Evolutionary conservation across 306 rosid genomes (phyloP).

Genomic region (Rosa chinensis): DNA sequence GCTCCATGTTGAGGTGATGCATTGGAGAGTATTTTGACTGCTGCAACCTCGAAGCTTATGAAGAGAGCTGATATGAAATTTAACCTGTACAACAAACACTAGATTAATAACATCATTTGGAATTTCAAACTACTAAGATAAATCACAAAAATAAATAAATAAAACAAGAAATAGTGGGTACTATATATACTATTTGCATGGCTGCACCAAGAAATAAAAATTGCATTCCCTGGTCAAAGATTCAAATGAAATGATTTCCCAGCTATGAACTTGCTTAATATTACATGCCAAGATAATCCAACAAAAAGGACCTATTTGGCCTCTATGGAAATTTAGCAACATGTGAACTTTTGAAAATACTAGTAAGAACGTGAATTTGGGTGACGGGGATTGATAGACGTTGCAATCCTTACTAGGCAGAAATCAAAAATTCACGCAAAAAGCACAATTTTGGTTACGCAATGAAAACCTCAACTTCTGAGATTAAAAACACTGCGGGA

Average conservation of each 20-base stretch:
- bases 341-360: not conserved
- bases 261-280: not conserved
- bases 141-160: not conserved
- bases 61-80: constrained; percentile 73
- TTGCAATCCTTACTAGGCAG: too few species aligned
- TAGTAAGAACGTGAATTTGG: too few species aligned
- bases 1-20: constrained; percentile 87
- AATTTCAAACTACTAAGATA: constrained; percentile 5
- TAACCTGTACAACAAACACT: constrained; percentile 55
- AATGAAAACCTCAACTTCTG: too few species aligned
- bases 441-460: too few species aligned
- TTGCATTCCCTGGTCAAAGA: not conserved
- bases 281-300: not conserved
- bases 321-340: not conserved
- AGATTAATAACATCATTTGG: constrained; percentile 1
- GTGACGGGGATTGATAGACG: too few species aligned
- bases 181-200: not conserved
- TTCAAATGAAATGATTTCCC: not conserved
- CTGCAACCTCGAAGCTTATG: constrained; percentile 52
- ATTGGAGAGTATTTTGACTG: constrained; percentile 61
- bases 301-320: not conserved
- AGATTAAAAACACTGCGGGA: too few species aligned
- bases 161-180: not conserved
- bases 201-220: not conserved
- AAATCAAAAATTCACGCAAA: too few species aligned